These are phyloP conservation scores for Heterobasidion occidentale DNA, from an alignment of 1,284 basidiomycete genomes.

Conservation along the genomic window DNA sequence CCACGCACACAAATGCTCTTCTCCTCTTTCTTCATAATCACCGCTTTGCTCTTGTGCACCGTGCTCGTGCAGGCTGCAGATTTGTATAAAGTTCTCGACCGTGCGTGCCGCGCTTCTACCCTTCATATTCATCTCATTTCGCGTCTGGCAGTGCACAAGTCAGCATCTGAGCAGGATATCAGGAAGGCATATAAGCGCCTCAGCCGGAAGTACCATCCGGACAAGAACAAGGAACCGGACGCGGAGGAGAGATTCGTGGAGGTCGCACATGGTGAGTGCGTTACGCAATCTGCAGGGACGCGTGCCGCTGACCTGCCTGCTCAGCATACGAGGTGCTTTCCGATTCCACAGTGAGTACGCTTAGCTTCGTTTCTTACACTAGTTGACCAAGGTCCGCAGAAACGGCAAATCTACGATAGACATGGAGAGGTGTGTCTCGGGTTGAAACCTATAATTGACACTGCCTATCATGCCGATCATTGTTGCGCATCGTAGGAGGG, in stretches of 20 bases:
- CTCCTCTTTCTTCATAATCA: conserved; percentile 18
- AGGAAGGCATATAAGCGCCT: conserved; percentile 87
- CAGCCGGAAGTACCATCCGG: conserved; percentile 86
- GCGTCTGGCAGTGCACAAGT: conserved; percentile 54
- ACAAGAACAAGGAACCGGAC: conserved; percentile 83
- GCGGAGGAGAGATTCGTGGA: conserved; percentile 86
- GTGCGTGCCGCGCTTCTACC: conserved; percentile 36
- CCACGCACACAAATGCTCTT: background rate
- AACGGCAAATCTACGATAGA: conserved; percentile 86
- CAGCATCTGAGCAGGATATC: conserved; percentile 82
- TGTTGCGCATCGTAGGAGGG: conserved; percentile 46
- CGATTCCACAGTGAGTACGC: conserved; percentile 55
- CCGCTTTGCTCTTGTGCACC: conserved; percentile 33
- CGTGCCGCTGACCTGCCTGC: conserved; percentile 1
- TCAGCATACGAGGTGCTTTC: conserved; percentile 91
- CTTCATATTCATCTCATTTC: conserved; percentile 17
- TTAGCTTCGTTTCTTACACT: background rate
- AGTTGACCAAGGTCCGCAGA: conserved; percentile 35
- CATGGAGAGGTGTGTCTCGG: conserved; percentile 66
- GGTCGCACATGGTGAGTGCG: conserved; percentile 69
- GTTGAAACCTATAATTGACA: background rate
- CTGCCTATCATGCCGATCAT: conserved; percentile 1
- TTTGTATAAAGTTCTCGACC: conserved; percentile 68
- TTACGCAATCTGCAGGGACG: background rate
- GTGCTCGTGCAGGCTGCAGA: conserved; percentile 53